Evolutionary conservation across 2,329 filamentous ascomycete species (phyloP), one percentile per base, ranked within the genome.

Genomic region (Claviceps purpurea): DNA sequence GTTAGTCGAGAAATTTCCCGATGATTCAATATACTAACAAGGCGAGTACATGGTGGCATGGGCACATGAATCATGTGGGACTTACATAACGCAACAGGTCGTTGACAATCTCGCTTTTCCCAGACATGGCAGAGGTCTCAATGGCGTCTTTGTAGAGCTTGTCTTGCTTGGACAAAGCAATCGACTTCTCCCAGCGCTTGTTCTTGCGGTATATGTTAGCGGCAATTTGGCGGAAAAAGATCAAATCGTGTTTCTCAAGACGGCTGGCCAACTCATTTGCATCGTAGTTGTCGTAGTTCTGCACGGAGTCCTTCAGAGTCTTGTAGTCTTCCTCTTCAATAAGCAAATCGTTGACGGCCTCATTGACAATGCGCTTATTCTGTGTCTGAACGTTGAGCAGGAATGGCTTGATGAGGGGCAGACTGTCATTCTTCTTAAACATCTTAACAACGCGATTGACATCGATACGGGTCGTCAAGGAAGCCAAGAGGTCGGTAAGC

Each of bases 301-400:
- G 89, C 11, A 96, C 91, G 2, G 93, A 98, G 70, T 98, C 93
- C 50, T 89, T 87, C 30, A 98, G 78, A 16, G 91, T 96, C 83
- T 98, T 97, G 79, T 98, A 91, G 67, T 98, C 94, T 66, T 98
- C 94, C 69, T 98, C 93, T 70, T 98, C 93, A 55, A 98, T 98
- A 61, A 98, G 75, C 47, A 98, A 73, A 65, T 98, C 93, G 66
- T 98, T 96, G 71, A 98, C 95, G 26, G 93, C 93, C 64, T 94
- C 89, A 71, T 98, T 98, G 64, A 98, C 93, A 50, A 88, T 87
- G 59, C 89, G 88, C 83, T 98, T 98, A 78, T 98, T 98, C 72
- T 98, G 93, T 14, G 81, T 72, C 71, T 98, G 93, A 26, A 98
- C 94, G 61, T 89, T 96, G 54, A 98, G 81, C 61, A 98, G 74